Conservation (phyloP, 2,329 filamentous ascomycete species). For the Aspergillus awamori region DNA sequence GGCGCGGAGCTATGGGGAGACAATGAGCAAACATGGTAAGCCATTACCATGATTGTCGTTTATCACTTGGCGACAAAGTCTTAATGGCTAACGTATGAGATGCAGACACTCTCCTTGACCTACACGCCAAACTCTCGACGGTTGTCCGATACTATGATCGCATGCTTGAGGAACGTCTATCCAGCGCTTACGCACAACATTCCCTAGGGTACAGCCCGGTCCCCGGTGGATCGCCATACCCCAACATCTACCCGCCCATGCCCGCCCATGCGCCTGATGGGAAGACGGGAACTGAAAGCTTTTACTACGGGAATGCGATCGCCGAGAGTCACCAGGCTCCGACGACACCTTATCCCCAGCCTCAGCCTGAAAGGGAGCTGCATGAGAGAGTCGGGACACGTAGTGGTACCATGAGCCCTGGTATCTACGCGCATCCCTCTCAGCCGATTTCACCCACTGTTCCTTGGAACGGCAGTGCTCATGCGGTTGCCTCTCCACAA, state of each 20-base stretch:
- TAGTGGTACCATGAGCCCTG: constrained; percentile 23
- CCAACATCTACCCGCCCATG: constrained; percentile 72
- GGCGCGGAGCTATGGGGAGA: constrained; percentile 93
- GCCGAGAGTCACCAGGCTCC: constrained; percentile 52
- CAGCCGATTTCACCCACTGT: constrained; percentile 21
- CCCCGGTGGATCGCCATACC: constrained; percentile 54
- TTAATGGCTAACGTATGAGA: constrained; percentile 22
- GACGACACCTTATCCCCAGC: constrained; percentile 55
- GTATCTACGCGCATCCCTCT: constrained; percentile 23
- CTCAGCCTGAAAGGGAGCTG: constrained; percentile 33
- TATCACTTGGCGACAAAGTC: not conserved
- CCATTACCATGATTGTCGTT: constrained; percentile 15
- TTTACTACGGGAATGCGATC: constrained; percentile 71
- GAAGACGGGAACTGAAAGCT: constrained; percentile 70
- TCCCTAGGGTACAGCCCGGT: constrained; percentile 62
- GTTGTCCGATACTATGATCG: constrained; percentile 97
- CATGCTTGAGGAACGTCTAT: constrained; percentile 94
- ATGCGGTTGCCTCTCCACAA: constrained; percentile 26
- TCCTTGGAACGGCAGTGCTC: constrained; percentile 27
- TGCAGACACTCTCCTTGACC: constrained; percentile 83
- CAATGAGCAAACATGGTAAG: constrained; percentile 98
- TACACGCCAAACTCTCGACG: constrained; percentile 92
- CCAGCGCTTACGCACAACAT: constrained; percentile 87
- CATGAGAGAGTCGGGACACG: constrained; percentile 16
- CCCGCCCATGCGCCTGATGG: constrained; percentile 55